These are phyloP conservation scores for Colletotrichum sp. DNA, from an alignment of 2,329 filamentous ascomycete genomes.

Conservation along the genomic window DNA sequence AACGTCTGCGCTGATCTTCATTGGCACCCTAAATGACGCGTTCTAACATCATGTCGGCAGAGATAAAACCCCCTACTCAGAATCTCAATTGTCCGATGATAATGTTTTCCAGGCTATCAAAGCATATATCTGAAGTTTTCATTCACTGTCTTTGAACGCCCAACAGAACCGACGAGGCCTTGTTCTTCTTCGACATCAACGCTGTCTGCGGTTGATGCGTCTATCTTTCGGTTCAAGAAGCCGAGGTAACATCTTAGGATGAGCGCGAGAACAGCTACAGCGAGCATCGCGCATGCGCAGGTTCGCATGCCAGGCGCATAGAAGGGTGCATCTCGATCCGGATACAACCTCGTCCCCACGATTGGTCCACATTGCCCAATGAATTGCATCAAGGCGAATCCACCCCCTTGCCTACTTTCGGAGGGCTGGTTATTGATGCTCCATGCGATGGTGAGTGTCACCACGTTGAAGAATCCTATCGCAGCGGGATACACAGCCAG, in stretches of 20 bases:
- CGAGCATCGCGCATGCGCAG: conserved; percentile 67
- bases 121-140: conserved; percentile 53
- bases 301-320: conserved; percentile 67
- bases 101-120: conserved; percentile 27
- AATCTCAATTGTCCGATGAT: background rate
- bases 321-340: conserved; percentile 62
- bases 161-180: conserved; percentile 39
- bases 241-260: conserved; percentile 58
- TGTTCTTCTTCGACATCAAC: conserved; percentile 40
- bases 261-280: conserved; percentile 61
- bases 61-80: background rate
- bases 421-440: conserved; percentile 83
- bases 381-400: conserved; percentile 81
- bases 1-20: background rate
- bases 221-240: conserved; percentile 53
- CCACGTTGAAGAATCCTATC: conserved; percentile 81
- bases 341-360: conserved; percentile 71
- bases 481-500: conserved; percentile 79
- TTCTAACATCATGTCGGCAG: background rate
- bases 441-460: conserved; percentile 88
- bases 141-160: conserved; percentile 22
- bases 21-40: background rate
- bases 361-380: conserved; percentile 82
- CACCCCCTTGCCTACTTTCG: conserved; percentile 72
- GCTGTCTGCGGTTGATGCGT: conserved; percentile 33